Base-by-base conservation (phyloP, 2,329 filamentous ascomycete species). In the Penicillium olsonii region DNA sequence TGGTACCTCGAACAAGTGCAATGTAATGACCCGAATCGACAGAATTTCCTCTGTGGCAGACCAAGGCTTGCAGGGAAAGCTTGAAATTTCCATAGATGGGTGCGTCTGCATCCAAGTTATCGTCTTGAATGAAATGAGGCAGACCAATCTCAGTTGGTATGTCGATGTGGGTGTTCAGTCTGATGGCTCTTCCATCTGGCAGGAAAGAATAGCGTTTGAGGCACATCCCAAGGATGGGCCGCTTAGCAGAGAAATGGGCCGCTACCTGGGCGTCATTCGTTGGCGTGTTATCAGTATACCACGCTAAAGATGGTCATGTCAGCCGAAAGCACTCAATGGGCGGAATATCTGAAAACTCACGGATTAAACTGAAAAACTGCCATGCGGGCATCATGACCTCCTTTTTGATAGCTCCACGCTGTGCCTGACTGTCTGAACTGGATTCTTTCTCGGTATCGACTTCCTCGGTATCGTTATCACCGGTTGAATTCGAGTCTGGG, bases 331-430 rank as follows among this genome's bases (percentile, higher is more conserved):
- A 72, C 55, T 9, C 19, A 53, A 41, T 37, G 15, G 48, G 17
- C 15, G 50, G 9, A 14, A 44, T n/a, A 33, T 78, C 12, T 20
- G 14, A 31, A 10, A 20, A 37, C 87, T 73, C 75, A 91, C 88
- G 92, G 61, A 96, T 90, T 20, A 97, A 76, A 63, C 88, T 90
- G 73, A 96, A 97, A 65, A 97, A 96, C 64, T 96, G 92, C 91
- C 92, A 97, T 2, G 94, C 94, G 31, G 92, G 92, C 76, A 97
- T 96, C 50, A 92, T 86, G 12, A 97, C 88, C 62, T 95, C 92
- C 65, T 92, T 96, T 56, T 80, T 70, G 42, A 79, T 69, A 27
- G 74, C 77, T 33, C 72, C 72, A 45, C 61, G 70, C 12, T 68
- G 65, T 7, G 58, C 51, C 31, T 66, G 61, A 5, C 55, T 54